These are phyloP conservation scores for Ceratobasidium papillatum DNA, from an alignment of 1,284 basidiomycete species.

Conservation along the genomic window DNA sequence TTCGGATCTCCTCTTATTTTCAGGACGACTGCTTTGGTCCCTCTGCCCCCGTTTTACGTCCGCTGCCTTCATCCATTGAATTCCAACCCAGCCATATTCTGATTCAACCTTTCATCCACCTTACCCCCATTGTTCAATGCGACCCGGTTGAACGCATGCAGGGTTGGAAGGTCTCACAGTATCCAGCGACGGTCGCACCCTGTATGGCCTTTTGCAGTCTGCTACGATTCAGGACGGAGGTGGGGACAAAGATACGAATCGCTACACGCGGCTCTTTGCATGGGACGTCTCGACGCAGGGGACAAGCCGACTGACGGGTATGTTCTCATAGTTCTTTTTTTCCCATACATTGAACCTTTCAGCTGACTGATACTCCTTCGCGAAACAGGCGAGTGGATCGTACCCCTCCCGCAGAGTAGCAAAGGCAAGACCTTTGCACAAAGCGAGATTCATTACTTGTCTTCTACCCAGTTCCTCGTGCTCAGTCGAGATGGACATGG, in stretches of 20 bases:
- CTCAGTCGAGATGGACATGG: conserved; percentile 70
- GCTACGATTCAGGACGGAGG: conserved; percentile 73
- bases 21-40: neutral
- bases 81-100: neutral
- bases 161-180: conserved; percentile 73
- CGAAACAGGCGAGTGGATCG: conserved; percentile 64
- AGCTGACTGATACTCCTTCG: neutral
- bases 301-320: conserved; percentile 40
- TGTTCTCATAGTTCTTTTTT: conserved; percentile 52
- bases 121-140: neutral
- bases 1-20: conserved; percentile 46
- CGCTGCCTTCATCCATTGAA: neutral
- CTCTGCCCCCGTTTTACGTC: conserved; percentile 8
- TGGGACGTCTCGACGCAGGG: conserved; percentile 59
- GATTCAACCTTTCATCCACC: neutral
- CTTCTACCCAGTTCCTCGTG: conserved; percentile 63
- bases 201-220: conserved; percentile 71
- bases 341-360: neutral
- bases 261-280: conserved; percentile 66
- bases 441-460: conserved; percentile 68
- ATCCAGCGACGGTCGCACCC: conserved; percentile 58
- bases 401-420: conserved; percentile 64
- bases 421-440: conserved; percentile 63
- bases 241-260: conserved; percentile 56
- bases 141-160: conserved; percentile 45